These are phyloP conservation scores for Pyrenophora graminea DNA, from an alignment of 2,329 filamentous ascomycete genomes.

Conservation along the genomic window DNA sequence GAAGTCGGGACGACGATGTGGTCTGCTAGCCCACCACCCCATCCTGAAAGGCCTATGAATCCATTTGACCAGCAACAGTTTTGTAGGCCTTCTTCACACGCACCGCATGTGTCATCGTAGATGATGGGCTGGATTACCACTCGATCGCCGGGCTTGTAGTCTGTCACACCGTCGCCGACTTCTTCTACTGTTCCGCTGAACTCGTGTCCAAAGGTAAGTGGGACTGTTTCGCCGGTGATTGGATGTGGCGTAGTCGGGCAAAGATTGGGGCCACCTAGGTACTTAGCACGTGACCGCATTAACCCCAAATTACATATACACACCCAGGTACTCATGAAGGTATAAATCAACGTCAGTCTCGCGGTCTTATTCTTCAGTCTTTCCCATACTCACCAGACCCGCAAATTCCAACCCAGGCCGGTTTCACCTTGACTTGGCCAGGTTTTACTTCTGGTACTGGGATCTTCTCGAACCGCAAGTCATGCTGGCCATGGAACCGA, in stretches of 20 bases:
- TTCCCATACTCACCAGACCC: constrained; percentile 38
- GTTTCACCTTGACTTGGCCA: constrained; percentile 51
- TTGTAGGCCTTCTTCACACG: constrained; percentile 57
- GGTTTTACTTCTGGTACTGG: constrained; percentile 46
- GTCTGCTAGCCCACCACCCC: constrained; percentile 59
- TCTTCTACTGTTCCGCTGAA: constrained; percentile 59
- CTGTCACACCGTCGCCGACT: constrained; percentile 54
- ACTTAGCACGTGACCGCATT: constrained; percentile 4
- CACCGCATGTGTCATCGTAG: constrained; percentile 58
- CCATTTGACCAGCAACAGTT: constrained; percentile 61
- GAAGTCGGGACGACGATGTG: constrained; percentile 56
- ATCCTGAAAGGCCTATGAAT: constrained; percentile 58
- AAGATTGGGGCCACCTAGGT: constrained; percentile 50
- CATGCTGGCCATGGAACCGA: constrained; percentile 51
- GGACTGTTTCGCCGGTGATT: constrained; percentile 57
- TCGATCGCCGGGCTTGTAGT: constrained; percentile 55
- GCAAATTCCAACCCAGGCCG: constrained; percentile 51
- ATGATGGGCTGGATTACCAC: constrained; percentile 60
- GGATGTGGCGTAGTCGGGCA: constrained; percentile 59
- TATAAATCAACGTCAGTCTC: constrained; percentile 29
- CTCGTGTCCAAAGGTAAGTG: constrained; percentile 60
- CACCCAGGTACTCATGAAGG: constrained; percentile 53
- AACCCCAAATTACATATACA: constrained; percentile 4
- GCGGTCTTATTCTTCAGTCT: too few relatives aligned
- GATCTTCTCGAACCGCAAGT: constrained; percentile 51